Evolutionary conservation across 2,329 filamentous ascomycete species (phyloP).

Genomic region (Xylaria sp.): DNA sequence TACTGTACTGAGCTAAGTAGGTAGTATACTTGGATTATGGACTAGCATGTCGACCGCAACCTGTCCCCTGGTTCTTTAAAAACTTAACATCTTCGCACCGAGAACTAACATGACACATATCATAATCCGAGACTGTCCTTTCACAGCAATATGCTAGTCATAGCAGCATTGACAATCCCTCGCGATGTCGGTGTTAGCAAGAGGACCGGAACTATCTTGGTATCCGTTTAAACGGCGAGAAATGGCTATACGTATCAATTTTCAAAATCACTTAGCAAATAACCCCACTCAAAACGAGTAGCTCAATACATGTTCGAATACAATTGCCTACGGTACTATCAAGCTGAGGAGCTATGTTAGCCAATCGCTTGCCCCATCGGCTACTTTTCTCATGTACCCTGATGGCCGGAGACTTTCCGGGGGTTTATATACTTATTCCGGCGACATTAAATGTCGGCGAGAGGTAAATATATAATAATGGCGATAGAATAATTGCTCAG

Average conservation of each 20-base stretch:
- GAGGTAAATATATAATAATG: neutral
- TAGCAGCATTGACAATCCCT: neutral
- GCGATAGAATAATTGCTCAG: neutral
- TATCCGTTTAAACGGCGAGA: too few species aligned
- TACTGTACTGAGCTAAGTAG: too few species aligned
- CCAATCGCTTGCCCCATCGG: neutral
- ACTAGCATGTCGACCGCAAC: too few species aligned
- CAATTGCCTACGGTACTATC: neutral
- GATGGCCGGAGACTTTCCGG: conserved; percentile 33
- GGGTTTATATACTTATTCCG: neutral
- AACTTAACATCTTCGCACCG: neutral
- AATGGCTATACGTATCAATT: neutral
- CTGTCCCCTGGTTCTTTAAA: too few species aligned
- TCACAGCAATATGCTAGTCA: neutral
- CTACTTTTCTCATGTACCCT: neutral
- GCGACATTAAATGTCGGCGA: neutral
- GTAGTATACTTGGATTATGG: too few species aligned
- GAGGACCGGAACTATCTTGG: too few species aligned
- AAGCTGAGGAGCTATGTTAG: neutral
- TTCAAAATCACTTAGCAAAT: neutral
- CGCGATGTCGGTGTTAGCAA: conserved; percentile 39
- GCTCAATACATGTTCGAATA: neutral
- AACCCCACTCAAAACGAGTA: neutral
- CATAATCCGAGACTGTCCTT: neutral
- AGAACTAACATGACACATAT: neutral